Percentiles rank a stretch among this genome's conserved stretches.
Evolutionary conservation across 2,329 filamentous ascomycete species (phyloP).

Genomic region (Fusarium sp.): DNA sequence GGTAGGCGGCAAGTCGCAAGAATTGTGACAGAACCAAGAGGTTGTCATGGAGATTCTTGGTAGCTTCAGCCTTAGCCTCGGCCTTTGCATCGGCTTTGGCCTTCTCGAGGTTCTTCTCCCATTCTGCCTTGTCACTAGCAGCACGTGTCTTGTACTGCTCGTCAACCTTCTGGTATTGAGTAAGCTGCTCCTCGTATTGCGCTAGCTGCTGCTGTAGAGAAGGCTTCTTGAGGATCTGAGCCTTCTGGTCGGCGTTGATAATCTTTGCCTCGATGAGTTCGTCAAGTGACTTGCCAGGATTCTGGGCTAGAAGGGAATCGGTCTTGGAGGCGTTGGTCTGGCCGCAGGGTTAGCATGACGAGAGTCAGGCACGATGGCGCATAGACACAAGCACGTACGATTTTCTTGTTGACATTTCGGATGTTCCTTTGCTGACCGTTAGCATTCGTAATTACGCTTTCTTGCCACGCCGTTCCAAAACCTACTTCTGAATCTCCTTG

Average conservation of each 20-base stretch:
- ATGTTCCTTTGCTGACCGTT: conserved; percentile 72
- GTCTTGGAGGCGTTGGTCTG: conserved; percentile 79
- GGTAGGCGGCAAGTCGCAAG: conserved; percentile 80
- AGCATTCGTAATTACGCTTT: conserved; percentile 22
- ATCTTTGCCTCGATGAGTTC: conserved; percentile 77
- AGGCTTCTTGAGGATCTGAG: conserved; percentile 82
- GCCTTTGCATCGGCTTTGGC: conserved; percentile 65
- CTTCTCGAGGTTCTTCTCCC: conserved; percentile 69
- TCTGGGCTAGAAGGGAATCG: conserved; percentile 75
- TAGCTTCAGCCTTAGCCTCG: conserved; percentile 62
- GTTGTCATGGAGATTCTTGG: conserved; percentile 71
- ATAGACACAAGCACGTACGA: conserved; percentile 69
- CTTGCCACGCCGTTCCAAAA: conserved; percentile 9
- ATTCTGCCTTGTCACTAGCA: conserved; percentile 67
- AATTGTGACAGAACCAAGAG: conserved; percentile 82
- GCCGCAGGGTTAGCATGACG: conserved; percentile 33
- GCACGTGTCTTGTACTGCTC: conserved; percentile 75
- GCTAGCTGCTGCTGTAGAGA: conserved; percentile 74
- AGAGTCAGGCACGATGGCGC: conserved; percentile 7
- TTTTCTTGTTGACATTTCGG: conserved; percentile 93
- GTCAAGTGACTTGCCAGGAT: conserved; percentile 77
- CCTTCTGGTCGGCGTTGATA: conserved; percentile 85
- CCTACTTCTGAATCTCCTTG: conserved; percentile 91
- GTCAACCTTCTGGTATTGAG: conserved; percentile 80
- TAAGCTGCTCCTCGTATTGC: conserved; percentile 79